phyloP scores from a whole-genome alignment of 78 protist species.

The Dictyostelium capitatum region DNA sequence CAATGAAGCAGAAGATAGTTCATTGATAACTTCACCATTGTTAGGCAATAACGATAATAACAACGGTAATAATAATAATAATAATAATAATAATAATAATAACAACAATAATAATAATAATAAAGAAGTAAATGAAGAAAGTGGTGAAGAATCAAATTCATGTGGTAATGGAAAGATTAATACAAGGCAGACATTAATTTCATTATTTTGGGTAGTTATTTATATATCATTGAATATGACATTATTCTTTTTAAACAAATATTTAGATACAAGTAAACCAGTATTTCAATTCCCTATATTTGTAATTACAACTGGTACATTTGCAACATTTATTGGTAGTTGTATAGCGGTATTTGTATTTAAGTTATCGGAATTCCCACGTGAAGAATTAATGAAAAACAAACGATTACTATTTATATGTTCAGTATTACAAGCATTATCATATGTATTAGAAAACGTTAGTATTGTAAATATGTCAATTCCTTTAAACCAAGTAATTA shows the following conservation, averaged over 20 bases:
- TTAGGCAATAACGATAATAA: not conserved
- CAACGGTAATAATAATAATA: not conserved
- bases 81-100: not conserved
- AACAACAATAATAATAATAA: not conserved
- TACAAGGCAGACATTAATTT: not conserved
- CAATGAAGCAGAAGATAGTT: no score
- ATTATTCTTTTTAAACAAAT: constrained; percentile 34
- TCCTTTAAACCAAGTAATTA: constrained; percentile 60
- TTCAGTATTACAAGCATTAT: constrained; percentile 28
- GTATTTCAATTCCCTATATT: constrained; percentile 38
- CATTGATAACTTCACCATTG: not conserved
- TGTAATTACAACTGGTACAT: constrained; percentile 50
- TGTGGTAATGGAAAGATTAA: not conserved
- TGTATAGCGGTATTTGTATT: constrained; percentile 33
- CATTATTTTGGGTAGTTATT: constrained; percentile 19
- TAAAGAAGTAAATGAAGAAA: not conserved
- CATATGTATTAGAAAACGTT: constrained; percentile 57
- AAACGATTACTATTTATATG: not conserved
- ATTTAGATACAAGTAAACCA: not conserved
- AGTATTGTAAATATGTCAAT: constrained; percentile 40
- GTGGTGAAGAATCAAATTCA: no score
- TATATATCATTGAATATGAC: constrained; percentile 23
- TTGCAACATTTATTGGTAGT: constrained; percentile 45
- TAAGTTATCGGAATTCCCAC: constrained; percentile 11
- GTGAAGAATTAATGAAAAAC: constrained; percentile 1